A percentile compares a stretch with the other conserved stretches of the same genome.
phyloP scores from a whole-genome alignment of 768 basidiomycete species.

The Leucogyrophana mollusca region DNA sequence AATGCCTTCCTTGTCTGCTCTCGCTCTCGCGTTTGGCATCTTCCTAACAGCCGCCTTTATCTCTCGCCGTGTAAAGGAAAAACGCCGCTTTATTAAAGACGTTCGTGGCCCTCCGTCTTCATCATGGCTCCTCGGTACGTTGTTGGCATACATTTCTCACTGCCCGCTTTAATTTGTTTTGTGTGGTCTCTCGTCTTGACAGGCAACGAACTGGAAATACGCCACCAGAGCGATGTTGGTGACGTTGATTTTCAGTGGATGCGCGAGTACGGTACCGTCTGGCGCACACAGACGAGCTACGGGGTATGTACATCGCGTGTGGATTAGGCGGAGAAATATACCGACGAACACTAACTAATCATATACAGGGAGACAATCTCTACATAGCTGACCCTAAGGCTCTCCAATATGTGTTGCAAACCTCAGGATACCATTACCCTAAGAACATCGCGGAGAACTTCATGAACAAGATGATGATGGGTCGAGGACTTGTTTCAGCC shows the following conservation, averaged over 20 bases:
- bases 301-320: slow-evolving; percentile 6
- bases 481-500: slow-evolving; percentile 17
- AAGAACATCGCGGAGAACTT: slow-evolving; percentile 12
- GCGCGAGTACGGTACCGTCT: slow-evolving; percentile 23
- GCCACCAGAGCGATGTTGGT: slow-evolving; percentile 24
- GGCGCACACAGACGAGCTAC: slow-evolving; percentile 11
- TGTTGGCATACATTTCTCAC: slow-evolving; percentile 32
- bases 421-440: slow-evolving; percentile 24
- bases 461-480: slow-evolving; percentile 16
- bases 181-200: not conserved
- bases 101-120: slow-evolving; percentile 6
- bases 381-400: slow-evolving; percentile 26
- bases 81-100: slow-evolving; percentile 6
- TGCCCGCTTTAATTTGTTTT: not conserved
- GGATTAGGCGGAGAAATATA: too few relatives aligned
- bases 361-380: slow-evolving; percentile 24
- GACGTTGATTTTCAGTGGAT: slow-evolving; percentile 30
- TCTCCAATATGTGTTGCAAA: slow-evolving; percentile 27
- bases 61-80: slow-evolving; percentile 52
- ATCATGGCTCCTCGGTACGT: slow-evolving; percentile 10
- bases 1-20: too few relatives aligned
- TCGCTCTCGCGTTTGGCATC: slow-evolving; percentile 29
- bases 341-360: not conserved
- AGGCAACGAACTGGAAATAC: slow-evolving; percentile 24
- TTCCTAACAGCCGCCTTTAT: slow-evolving; percentile 58